A percentile compares a stretch with the other conserved stretches of the same genome.
Conservation (phyloP, 1,284 basidiomycete species). For the Ceratobasidium sp. region DNA sequence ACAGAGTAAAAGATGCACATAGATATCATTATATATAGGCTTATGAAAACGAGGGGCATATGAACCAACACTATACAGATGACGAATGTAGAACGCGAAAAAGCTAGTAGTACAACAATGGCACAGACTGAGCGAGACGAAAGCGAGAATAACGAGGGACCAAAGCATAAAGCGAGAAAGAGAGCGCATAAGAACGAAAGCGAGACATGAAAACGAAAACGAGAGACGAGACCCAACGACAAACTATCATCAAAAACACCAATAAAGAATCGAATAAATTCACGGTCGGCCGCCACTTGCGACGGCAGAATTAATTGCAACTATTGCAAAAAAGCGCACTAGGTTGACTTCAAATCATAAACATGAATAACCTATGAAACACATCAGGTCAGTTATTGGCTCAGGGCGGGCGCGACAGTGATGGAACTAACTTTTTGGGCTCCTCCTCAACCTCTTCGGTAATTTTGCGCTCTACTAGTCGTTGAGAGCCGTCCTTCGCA, state of each 20-base stretch:
- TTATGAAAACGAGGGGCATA: constrained; percentile 24
- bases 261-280: constrained; percentile 42
- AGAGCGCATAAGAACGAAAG: constrained; percentile 5
- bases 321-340: background rate
- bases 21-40: constrained; percentile 22
- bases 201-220: constrained; percentile 6
- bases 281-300: constrained; percentile 19
- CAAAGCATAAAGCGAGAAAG: background rate
- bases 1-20: constrained; percentile 27
- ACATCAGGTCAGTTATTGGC: background rate
- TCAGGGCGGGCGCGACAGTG: background rate
- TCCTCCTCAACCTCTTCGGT: constrained; percentile 35
- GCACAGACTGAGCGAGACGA: background rate
- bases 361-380: constrained; percentile 35
- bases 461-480: constrained; percentile 27
- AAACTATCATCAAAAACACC: constrained; percentile 12
- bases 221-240: background rate
- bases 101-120: constrained; percentile 31
- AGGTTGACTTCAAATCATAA: constrained; percentile 19
- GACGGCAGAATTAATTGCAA: constrained; percentile 38
- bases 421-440: constrained; percentile 32
- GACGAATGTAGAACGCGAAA: constrained; percentile 21
- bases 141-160: background rate
- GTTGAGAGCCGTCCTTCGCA: constrained; percentile 7
- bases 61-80: constrained; percentile 32